Base-by-base conservation (phyloP, 345 rosid species). In the Pugionium dolabratum region DNA sequence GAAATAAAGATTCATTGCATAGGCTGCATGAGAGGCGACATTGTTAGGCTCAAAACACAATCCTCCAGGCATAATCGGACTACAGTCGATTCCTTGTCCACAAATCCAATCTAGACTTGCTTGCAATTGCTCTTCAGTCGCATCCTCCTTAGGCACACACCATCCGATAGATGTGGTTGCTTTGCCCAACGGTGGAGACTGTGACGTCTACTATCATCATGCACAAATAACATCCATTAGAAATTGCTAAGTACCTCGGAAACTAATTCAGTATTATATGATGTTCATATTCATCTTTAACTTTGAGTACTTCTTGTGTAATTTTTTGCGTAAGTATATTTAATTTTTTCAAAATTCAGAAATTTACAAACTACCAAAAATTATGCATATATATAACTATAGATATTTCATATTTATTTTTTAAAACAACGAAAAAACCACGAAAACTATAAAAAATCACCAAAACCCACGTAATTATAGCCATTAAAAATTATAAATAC, bases 1-100 rank as follows among this genome's bases (percentile, higher is more conserved):
- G 71, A 75, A 90, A 64, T 76, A 76, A 64, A 89, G 81, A 79
- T 93, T 93, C 94, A 93, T 87, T 64, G 98, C 98, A 68, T 67
- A 93, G 9, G 96, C 80, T 37, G 98, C 96, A 41, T 90, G 98
- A 2, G 91, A 76, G 5, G 80, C 82, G 3, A 86, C 6, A 6
- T 86, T 85, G 78, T 88, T 83, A 0, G 97, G 94, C 57, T 83
- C 90, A 26, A 81, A 93, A 64, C 98, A 93, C 57, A 84, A 79
- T 5, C 98, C 98, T 5, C 97, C 96, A 0, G 97, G 88, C 25
- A 80, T 85, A 78, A 90, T 85, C 0, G 90, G 71, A 26, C 82
- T 51, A 68, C 97, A 93, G 56, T 93, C 91, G 27, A 84, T 75
- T 10, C 89, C 89, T 18, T 83, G 86, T 11, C 93, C 85, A 5